Conservation (phyloP, 306 rosid genomes). For the Cicer yamashitae region DNA sequence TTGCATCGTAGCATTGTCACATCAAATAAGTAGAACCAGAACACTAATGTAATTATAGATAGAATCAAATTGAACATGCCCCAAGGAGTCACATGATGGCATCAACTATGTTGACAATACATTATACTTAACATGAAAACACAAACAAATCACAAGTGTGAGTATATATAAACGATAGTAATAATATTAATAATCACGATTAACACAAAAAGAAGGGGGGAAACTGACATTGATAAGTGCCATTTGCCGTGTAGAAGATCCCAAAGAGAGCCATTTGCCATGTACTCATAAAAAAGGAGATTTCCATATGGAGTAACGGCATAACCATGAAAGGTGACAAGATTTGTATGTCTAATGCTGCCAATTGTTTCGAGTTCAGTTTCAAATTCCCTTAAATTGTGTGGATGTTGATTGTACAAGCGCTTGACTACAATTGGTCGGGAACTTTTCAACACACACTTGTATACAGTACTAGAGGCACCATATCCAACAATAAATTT, state of each 20-base stretch:
- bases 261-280: constrained; percentile 95
- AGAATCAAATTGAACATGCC: too few species aligned
- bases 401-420: constrained; percentile 66
- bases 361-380: constrained; percentile 90
- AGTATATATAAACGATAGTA: too few species aligned
- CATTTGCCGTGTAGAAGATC: constrained; percentile 98
- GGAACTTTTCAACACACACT: constrained; percentile 79
- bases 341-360: constrained; percentile 81
- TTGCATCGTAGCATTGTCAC: too few species aligned
- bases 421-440: constrained; percentile 96
- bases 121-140: too few species aligned
- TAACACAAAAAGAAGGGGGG: too few species aligned
- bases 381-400: constrained; percentile 75
- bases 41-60: too few species aligned
- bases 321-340: constrained; percentile 87
- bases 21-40: too few species aligned
- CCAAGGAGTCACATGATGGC: too few species aligned
- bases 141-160: too few species aligned
- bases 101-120: too few species aligned
- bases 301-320: constrained; percentile 78
- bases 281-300: constrained; percentile 88
- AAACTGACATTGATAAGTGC: too few species aligned
- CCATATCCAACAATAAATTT: constrained; percentile 85
- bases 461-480: constrained; percentile 91
- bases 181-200: too few species aligned